Conservation (phyloP, 257 asterid genomes). For the Fraxinus excelsior region DNA sequence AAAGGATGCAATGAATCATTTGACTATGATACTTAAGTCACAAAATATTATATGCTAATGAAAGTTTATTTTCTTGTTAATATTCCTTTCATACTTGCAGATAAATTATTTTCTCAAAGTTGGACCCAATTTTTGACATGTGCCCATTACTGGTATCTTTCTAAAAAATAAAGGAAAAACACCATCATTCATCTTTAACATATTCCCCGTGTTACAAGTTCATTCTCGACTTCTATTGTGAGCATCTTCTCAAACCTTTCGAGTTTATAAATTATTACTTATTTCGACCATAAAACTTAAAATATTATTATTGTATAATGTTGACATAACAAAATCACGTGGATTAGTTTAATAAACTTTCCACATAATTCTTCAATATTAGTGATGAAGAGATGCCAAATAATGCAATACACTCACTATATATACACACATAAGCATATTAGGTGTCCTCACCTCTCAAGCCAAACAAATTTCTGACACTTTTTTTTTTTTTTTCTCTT, state of each 20-base stretch:
- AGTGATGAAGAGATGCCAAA: not conserved
- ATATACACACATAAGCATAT: too few species aligned
- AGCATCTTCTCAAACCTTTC: not conserved
- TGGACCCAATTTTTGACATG: not conserved
- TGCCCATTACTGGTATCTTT: not conserved
- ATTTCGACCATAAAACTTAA: too few species aligned
- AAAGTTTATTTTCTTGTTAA: not conserved
- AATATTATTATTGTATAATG: not conserved
- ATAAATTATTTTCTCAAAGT: not conserved
- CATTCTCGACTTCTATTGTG: not conserved
- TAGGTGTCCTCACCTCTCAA: conserved; percentile 11
- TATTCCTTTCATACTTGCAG: not conserved
- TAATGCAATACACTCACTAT: not conserved
- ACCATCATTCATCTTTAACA: not conserved
- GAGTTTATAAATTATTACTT: not conserved
- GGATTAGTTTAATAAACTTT: not conserved
- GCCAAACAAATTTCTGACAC: not conserved
- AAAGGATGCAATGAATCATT: not conserved
- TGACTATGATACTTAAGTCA: not conserved
- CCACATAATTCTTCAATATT: not conserved
- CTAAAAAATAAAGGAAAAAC: too few species aligned
- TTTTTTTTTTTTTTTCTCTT: not conserved
- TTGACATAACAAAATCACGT: not conserved
- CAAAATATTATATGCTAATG: not conserved
- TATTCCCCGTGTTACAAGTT: not conserved